Evolutionary conservation across 2,329 filamentous ascomycete genomes (phyloP).

Genomic region (Albifimbria verrucaria): DNA sequence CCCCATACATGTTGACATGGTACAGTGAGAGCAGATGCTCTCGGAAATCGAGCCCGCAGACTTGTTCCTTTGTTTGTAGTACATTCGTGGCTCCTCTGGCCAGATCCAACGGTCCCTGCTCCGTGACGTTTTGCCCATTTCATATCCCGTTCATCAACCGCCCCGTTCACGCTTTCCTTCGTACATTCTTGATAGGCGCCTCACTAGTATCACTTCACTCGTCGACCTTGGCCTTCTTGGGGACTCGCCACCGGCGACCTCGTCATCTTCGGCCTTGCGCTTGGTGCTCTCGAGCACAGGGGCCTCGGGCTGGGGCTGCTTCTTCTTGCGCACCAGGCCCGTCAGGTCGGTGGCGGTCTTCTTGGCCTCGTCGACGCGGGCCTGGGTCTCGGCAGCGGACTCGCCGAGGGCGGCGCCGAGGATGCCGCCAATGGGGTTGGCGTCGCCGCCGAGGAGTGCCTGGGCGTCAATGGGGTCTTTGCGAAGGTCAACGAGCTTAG

Average conservation of each 20-base stretch:
- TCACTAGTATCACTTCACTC: no score
- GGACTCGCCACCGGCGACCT: slow-evolving; percentile 20
- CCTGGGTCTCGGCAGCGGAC: slow-evolving; percentile 56
- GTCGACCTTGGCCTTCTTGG: slow-evolving; percentile 35
- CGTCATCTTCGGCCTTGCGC: slow-evolving; percentile 30
- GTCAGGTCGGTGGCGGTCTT: slow-evolving; percentile 71
- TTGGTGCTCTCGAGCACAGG: slow-evolving; percentile 36
- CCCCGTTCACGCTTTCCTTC: no score
- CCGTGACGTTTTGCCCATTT: no score
- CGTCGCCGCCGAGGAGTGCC: slow-evolving; percentile 33
- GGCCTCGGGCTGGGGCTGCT: slow-evolving; percentile 33
- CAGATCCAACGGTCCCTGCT: no score
- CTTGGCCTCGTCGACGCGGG: slow-evolving; percentile 68
- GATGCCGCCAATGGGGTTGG: slow-evolving; percentile 52
- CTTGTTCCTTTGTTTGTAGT: no score
- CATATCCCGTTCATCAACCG: no score
- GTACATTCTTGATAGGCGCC: no score
- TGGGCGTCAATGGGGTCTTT: slow-evolving; percentile 49
- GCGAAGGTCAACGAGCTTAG: slow-evolving; percentile 64
- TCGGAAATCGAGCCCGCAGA: no score
- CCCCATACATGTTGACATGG: no score
- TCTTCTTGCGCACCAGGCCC: slow-evolving; percentile 72
- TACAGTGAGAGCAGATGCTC: no score
- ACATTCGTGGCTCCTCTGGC: no score
- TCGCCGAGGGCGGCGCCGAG: slow-evolving; percentile 63